A percentile compares a stretch with the other conserved stretches of the same genome.
These are phyloP conservation scores for Calonectria henricotiae DNA, from an alignment of 2,329 filamentous ascomycete genomes.

Conservation along the genomic window DNA sequence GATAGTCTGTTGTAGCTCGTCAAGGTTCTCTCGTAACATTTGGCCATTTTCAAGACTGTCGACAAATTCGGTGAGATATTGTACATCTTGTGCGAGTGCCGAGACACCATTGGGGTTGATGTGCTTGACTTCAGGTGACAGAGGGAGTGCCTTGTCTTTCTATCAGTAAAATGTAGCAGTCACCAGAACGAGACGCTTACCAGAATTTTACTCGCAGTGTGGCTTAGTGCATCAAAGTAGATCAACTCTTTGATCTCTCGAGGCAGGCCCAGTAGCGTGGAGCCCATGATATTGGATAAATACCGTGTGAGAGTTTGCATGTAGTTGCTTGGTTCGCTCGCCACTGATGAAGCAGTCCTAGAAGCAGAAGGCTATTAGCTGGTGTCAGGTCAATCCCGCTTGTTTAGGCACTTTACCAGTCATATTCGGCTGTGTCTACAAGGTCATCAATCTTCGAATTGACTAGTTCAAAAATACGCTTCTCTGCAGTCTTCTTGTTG, in stretches of 20 bases:
- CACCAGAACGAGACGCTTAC: conserved; percentile 61
- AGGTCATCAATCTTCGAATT: conserved; percentile 99
- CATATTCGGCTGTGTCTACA: conserved; percentile 96
- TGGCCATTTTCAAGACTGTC: conserved; percentile 85
- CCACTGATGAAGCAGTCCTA: conserved; percentile 71
- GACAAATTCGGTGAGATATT: conserved; percentile 89
- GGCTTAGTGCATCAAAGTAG: conserved; percentile 95
- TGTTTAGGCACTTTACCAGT: conserved; percentile 74
- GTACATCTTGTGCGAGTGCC: conserved; percentile 86
- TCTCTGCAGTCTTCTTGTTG: conserved; percentile 96
- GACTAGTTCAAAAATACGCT: conserved; percentile 97
- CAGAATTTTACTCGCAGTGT: conserved; percentile 89
- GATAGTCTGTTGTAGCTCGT: conserved; percentile 94
- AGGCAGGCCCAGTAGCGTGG: conserved; percentile 92
- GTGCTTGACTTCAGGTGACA: conserved; percentile 84
- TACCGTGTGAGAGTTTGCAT: conserved; percentile 96
- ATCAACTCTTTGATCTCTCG: conserved; percentile 97
- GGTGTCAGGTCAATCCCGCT: not conserved
- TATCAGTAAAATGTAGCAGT: conserved; percentile 38
- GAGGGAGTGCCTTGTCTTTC: conserved; percentile 76
- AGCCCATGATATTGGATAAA: conserved; percentile 96
- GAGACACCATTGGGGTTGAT: conserved; percentile 91
- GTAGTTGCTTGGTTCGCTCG: conserved; percentile 87
- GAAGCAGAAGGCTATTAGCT: conserved; percentile 42
- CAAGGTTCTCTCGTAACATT: conserved; percentile 90